Conservation (phyloP, 1,284 basidiomycete species). For the Irpex sp. region DNA sequence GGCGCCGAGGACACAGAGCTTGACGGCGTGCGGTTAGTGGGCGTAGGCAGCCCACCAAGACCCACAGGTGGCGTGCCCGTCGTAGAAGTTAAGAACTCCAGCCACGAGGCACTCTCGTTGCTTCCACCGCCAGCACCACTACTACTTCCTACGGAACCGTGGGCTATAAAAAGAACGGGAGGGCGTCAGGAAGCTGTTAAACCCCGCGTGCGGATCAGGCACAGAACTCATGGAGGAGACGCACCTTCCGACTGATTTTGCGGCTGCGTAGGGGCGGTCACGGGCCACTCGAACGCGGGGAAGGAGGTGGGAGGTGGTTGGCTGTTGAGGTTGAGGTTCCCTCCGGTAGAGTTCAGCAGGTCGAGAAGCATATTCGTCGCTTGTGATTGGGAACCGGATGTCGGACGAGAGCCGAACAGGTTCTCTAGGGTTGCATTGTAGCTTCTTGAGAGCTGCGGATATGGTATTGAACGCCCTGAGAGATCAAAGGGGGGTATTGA, state of each 20-base stretch:
- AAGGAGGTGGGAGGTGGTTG: neutral
- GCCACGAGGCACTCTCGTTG: constrained; percentile 8
- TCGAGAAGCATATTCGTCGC: constrained; percentile 13
- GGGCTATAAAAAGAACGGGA: neutral
- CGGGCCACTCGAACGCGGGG: constrained; percentile 10
- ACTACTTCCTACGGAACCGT: neutral
- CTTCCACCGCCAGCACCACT: neutral
- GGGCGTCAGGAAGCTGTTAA: neutral
- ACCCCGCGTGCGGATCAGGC: neutral
- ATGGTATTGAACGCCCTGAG: neutral
- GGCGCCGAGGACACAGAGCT: constrained; percentile 3
- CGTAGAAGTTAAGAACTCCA: constrained; percentile 10
- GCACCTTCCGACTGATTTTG: neutral
- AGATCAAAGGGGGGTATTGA: constrained; percentile 3
- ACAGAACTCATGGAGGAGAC: neutral
- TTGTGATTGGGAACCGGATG: constrained; percentile 1
- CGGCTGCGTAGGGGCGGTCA: neutral
- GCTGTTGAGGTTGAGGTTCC: neutral
- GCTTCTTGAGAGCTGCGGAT: neutral
- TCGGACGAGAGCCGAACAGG: neutral
- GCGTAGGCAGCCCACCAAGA: constrained; percentile 4
- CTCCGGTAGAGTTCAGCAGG: constrained; percentile 5
- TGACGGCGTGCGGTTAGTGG: constrained; percentile 1
- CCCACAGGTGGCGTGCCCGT: neutral
- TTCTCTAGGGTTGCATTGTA: neutral